phyloP scores from a whole-genome alignment of 257 asterid species.

The Perilla frutescens region DNA sequence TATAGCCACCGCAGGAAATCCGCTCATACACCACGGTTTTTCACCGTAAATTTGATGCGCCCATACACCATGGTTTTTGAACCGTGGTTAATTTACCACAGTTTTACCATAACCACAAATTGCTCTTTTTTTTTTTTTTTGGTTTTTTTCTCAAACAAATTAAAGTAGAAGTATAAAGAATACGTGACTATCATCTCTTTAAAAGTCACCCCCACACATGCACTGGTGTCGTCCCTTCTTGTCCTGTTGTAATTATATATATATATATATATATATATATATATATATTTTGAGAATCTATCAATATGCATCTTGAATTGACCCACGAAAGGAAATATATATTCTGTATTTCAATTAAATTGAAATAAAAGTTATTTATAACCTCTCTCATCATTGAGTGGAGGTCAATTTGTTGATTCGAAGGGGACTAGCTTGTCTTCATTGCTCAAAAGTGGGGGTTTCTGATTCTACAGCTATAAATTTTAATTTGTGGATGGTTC shows the following conservation, averaged over 20 bases:
- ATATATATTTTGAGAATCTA: too few relatives aligned
- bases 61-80: too few relatives aligned
- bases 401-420: background rate
- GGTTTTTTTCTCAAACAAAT: conserved; percentile 11
- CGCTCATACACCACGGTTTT: too few relatives aligned
- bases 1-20: background rate
- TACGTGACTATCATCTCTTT: conserved; percentile 21
- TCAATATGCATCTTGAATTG: conserved; percentile 25
- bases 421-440: background rate
- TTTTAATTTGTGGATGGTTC: too few relatives aligned
- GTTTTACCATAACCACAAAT: background rate
- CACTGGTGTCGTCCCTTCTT: conserved; percentile 26
- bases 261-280: too few relatives aligned
- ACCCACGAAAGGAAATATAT: conserved; percentile 43
- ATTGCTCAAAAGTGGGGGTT: background rate
- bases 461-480: background rate
- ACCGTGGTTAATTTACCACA: background rate
- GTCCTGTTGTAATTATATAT: conserved; percentile 41
- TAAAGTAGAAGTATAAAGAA: conserved; percentile 34
- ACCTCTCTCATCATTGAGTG: background rate
- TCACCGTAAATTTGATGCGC: too few relatives aligned
- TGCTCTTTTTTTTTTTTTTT: background rate
- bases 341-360: conserved; percentile 1
- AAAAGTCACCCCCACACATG: conserved; percentile 19
- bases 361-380: background rate